phyloP scores from a whole-genome alignment of 2,329 filamentous ascomycete genomes.

The Colletotrichum musae region DNA sequence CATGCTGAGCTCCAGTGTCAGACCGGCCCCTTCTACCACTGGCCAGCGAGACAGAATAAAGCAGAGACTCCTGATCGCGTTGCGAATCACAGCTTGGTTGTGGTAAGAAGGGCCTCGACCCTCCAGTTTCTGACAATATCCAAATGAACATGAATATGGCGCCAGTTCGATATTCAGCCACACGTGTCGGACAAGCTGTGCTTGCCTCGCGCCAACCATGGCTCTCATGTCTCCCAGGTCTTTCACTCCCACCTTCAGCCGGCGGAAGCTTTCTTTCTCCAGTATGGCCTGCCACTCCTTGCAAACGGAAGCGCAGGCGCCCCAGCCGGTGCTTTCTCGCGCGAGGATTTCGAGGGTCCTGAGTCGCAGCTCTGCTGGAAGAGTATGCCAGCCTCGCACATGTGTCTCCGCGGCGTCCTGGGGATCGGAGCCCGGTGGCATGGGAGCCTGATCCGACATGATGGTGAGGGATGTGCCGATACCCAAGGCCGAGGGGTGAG shows the following conservation, averaged over 20 bases:
- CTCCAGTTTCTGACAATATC: not conserved
- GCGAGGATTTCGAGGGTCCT: not conserved
- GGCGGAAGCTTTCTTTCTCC: slow-evolving; percentile 48
- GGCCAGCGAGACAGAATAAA: slow-evolving; percentile 50
- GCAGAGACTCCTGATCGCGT: slow-evolving; percentile 48
- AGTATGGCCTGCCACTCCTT: slow-evolving; percentile 53
- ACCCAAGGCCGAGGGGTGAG: too few species aligned
- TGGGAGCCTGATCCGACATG: not conserved
- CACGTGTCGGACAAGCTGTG: slow-evolving; percentile 48
- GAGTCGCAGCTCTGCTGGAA: not conserved
- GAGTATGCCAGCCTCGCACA: not conserved
- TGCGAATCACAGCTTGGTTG: slow-evolving; percentile 40
- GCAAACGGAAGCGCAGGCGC: slow-evolving; percentile 51
- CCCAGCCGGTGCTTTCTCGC: slow-evolving; percentile 46
- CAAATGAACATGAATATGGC: slow-evolving; percentile 44
- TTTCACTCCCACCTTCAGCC: slow-evolving; percentile 45
- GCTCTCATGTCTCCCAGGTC: slow-evolving; percentile 46
- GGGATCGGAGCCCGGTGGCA: not conserved
- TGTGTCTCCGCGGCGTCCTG: not conserved
- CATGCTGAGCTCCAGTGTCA: slow-evolving; percentile 52
- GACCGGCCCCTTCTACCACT: slow-evolving; percentile 23
- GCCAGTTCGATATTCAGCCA: slow-evolving; percentile 49
- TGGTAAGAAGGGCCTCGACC: too few species aligned
- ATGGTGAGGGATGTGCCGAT: too few species aligned
- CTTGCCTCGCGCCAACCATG: slow-evolving; percentile 40